Evolutionary conservation across 768 basidiomycete genomes (phyloP).

Genomic region (Pulveroboletus sp.): DNA sequence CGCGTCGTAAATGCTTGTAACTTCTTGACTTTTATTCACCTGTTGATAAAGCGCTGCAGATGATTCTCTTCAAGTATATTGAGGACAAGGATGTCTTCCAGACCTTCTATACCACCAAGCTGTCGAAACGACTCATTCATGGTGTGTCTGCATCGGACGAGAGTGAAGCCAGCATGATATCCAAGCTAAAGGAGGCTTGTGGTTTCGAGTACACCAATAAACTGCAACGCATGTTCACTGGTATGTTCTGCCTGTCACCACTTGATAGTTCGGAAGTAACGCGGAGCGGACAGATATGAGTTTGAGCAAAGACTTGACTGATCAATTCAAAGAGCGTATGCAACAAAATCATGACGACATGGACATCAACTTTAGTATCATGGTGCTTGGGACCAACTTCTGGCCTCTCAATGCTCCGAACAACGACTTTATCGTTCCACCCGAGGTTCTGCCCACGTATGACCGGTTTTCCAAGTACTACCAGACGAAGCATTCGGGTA

Average conservation of each 20-base stretch:
- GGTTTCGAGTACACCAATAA: constrained; percentile 98
- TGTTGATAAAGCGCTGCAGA: constrained; percentile 44
- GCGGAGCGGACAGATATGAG: constrained; percentile 71
- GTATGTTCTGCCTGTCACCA: constrained; percentile 36
- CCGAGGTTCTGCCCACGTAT: constrained; percentile 82
- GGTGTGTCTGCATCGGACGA: constrained; percentile 92
- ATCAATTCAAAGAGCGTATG: constrained; percentile 93
- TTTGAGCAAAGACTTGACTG: constrained; percentile 90
- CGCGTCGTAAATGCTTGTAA: constrained; percentile 62
- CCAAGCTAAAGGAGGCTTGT: constrained; percentile 93
- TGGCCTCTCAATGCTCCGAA: constrained; percentile 87
- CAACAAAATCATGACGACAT: constrained; percentile 79
- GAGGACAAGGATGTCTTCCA: constrained; percentile 99
- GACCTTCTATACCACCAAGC: constrained; percentile 91
- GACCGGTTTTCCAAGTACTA: constrained; percentile 93
- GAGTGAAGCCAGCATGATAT: constrained; percentile 96
- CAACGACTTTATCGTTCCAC: constrained; percentile 85
- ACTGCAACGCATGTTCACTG: constrained; percentile 94
- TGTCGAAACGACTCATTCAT: constrained; percentile 89
- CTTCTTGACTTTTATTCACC: background rate
- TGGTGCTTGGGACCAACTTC: constrained; percentile 93
- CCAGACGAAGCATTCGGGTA: constrained; percentile 87
- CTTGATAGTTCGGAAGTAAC: constrained; percentile 1
- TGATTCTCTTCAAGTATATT: constrained; percentile 96
- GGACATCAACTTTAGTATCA: constrained; percentile 86